Evolutionary conservation across 306 rosid genomes (phyloP).

Genomic region (Glycyrrhiza uralensis): DNA sequence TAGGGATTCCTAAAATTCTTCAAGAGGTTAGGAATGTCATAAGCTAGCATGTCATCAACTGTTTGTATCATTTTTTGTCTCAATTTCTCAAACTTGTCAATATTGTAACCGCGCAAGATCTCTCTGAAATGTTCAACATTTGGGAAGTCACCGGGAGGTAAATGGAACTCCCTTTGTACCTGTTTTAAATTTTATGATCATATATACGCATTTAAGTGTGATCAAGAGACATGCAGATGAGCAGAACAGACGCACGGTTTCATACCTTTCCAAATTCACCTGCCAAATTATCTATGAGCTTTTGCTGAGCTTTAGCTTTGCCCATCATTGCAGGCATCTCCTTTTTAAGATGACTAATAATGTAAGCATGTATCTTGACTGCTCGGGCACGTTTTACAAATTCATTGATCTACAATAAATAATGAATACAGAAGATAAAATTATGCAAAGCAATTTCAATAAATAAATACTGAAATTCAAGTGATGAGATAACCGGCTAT

Average conservation of each 20-base stretch:
- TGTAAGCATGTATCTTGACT: slow-evolving; percentile 86
- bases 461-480: slow-evolving; percentile 2
- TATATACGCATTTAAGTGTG: not conserved
- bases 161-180: slow-evolving; percentile 85
- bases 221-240: not conserved
- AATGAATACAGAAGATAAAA: not conserved
- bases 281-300: slow-evolving; percentile 65
- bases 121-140: slow-evolving; percentile 72
- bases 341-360: slow-evolving; percentile 78
- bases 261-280: slow-evolving; percentile 84
- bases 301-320: slow-evolving; percentile 80
- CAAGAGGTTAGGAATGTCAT: slow-evolving; percentile 78
- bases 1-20: slow-evolving; percentile 79
- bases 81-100: slow-evolving; percentile 79
- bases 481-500: not conserved
- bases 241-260: not conserved
- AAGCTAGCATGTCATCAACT: slow-evolving; percentile 86
- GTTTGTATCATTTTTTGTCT: slow-evolving; percentile 75
- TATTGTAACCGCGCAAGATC: slow-evolving; percentile 52
- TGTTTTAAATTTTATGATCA: slow-evolving; percentile 30
- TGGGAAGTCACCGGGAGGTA: slow-evolving; percentile 90
- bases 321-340: slow-evolving; percentile 93
- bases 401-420: slow-evolving; percentile 68
- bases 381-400: slow-evolving; percentile 92
- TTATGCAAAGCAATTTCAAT: slow-evolving; percentile 1